phyloP scores from a whole-genome alignment of 2,329 filamentous ascomycete species.

The Pseudogymnoascus sp. region DNA sequence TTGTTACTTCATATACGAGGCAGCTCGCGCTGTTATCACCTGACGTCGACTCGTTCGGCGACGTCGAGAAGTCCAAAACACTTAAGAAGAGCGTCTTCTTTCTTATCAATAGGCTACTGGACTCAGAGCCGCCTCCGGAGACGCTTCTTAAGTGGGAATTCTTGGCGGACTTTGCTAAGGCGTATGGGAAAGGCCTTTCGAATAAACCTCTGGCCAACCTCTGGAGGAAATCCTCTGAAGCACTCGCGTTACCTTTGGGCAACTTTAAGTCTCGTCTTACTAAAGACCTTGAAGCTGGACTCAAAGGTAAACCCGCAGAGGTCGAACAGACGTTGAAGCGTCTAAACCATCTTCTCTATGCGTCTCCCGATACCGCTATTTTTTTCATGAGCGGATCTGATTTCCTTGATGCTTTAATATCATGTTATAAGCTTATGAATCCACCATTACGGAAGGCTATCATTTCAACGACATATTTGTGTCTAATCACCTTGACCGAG shows the following conservation, averaged over 20 bases:
- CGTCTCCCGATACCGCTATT: conserved; percentile 49
- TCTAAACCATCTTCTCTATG: conserved; percentile 58
- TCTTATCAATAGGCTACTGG: conserved; percentile 53
- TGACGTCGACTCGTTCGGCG: conserved; percentile 15
- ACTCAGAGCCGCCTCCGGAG: conserved; percentile 36
- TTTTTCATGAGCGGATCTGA: conserved; percentile 80
- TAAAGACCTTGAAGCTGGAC: conserved; percentile 54
- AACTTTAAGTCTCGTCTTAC: conserved; percentile 57
- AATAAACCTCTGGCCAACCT: conserved; percentile 43
- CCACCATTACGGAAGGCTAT: conserved; percentile 59
- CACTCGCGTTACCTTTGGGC: conserved; percentile 50
- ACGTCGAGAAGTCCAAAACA: conserved; percentile 32
- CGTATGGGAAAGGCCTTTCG: conserved; percentile 59
- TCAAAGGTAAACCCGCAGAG: conserved; percentile 47
- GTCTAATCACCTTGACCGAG: conserved; percentile 64
- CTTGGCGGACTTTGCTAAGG: conserved; percentile 55
- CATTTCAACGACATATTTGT: conserved; percentile 68
- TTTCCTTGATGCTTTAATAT: conserved; percentile 70
- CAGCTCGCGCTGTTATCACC: conserved; percentile 39
- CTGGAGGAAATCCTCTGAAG: conserved; percentile 45
- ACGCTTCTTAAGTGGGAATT: conserved; percentile 58
- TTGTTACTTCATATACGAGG: conserved; percentile 61
- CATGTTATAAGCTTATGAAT: conserved; percentile 59
- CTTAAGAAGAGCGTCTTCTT: conserved; percentile 61
- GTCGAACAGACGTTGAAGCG: conserved; percentile 49